These are phyloP conservation scores for Coemansia sp. DNA, from an alignment of 192 early-diverging fungal genomes.

Conservation along the genomic window DNA sequence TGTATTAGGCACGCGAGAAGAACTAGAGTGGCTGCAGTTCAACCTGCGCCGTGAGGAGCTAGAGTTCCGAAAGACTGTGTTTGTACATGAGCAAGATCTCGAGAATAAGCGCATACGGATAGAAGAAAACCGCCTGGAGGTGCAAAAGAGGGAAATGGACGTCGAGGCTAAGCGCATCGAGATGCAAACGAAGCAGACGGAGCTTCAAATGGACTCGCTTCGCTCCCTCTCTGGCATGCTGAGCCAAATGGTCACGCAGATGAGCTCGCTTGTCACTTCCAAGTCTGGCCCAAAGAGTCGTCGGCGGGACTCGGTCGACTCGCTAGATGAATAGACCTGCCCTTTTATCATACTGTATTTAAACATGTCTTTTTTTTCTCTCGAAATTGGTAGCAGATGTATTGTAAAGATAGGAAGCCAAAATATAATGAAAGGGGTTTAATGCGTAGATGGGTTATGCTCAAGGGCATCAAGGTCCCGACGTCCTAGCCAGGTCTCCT, in stretches of 20 bases:
- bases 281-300: conserved; percentile 2
- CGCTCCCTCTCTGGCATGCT: conserved; percentile 31
- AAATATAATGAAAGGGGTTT: conserved; percentile 4
- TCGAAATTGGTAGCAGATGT: neutral
- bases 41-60: conserved; percentile 54
- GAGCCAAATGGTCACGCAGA: conserved; percentile 26
- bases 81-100: conserved; percentile 46
- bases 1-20: conserved; percentile 33
- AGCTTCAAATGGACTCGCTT: conserved; percentile 42
- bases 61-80: conserved; percentile 45
- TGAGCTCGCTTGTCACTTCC: conserved; percentile 3
- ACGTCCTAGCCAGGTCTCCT: conserved; percentile 43
- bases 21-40: conserved; percentile 55
- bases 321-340: neutral
- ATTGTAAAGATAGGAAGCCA: neutral
- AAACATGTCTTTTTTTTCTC: too few relatives aligned
- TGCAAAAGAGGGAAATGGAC: conserved; percentile 38
- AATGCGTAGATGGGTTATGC: conserved; percentile 30
- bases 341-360: neutral
- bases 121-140: conserved; percentile 43
- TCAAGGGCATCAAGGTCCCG: conserved; percentile 52
- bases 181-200: conserved; percentile 30
- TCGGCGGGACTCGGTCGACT: conserved; percentile 6
- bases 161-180: conserved; percentile 39
- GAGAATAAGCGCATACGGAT: conserved; percentile 35